These are phyloP conservation scores for Mimosa pudica DNA, from an alignment of 306 rosid genomes.

Conservation along the genomic window DNA sequence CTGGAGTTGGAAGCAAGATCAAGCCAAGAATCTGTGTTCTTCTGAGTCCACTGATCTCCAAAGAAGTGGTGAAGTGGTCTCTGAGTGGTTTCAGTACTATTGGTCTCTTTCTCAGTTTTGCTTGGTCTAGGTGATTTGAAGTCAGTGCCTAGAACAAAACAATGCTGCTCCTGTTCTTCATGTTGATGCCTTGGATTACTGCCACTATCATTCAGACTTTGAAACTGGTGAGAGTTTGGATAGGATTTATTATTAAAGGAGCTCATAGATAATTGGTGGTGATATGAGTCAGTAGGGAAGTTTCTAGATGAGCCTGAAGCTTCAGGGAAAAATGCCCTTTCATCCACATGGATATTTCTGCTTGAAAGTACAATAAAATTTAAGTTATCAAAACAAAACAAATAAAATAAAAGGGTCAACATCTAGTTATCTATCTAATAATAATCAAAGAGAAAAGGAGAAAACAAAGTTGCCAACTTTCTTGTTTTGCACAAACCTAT, in stretches of 20 bases:
- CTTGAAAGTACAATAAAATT: slow-evolving; percentile 18
- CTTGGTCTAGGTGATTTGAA: slow-evolving; percentile 67
- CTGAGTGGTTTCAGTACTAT: slow-evolving; percentile 52
- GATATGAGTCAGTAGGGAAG: slow-evolving; percentile 55
- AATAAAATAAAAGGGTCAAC: neutral
- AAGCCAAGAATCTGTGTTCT: slow-evolving; percentile 92
- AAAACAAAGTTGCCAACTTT: slow-evolving; percentile 8
- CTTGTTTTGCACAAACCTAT: slow-evolving; percentile 53
- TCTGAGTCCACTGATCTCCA: slow-evolving; percentile 82
- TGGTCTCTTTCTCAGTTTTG: slow-evolving; percentile 54
- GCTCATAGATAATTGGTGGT: slow-evolving; percentile 57
- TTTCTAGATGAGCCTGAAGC: slow-evolving; percentile 62
- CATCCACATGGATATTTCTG: slow-evolving; percentile 73
- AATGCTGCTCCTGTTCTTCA: slow-evolving; percentile 40
- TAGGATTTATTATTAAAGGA: slow-evolving; percentile 56
- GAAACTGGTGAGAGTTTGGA: slow-evolving; percentile 57
- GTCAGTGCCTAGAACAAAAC: slow-evolving; percentile 87
- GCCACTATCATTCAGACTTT: slow-evolving; percentile 50
- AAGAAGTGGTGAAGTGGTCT: slow-evolving; percentile 95
- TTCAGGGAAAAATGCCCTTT: slow-evolving; percentile 83
- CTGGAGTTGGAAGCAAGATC: slow-evolving; percentile 94
- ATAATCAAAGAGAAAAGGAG: neutral
- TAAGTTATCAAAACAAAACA: neutral
- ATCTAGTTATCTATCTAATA: neutral
- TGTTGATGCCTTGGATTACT: slow-evolving; percentile 40